Evolutionary conservation across 129 eudicot genomes (phyloP), one percentile per base, ranked within the genome.

Genomic region (Heracleum sosnowskyi): DNA sequence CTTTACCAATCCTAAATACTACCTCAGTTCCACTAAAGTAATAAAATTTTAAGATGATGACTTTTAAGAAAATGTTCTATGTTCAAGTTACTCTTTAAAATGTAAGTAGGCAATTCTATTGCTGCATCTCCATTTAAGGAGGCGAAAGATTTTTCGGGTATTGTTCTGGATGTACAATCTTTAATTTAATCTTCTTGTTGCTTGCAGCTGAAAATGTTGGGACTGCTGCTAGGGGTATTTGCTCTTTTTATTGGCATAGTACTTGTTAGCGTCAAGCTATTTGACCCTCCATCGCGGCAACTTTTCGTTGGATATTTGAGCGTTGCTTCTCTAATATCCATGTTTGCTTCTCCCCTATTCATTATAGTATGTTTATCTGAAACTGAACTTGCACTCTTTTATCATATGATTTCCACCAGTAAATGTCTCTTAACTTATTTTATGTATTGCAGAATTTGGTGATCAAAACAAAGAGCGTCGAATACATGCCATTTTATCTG

Each of bases 401-500:
- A 11, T n/a, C 45, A 42, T 24, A 10, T 40, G 47, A 13, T 77
- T 26, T 62, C 15, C 37, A 17, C 35, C 40, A 64, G 28, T 37
- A 10, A 49, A 26, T 53, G 9, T 76, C 45, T 24, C 39, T 63
- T 9, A 55, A 55, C 1, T 4, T 40, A 22, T 3, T 22, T 57
- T 22, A 36, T 18, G 20, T 44, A 17, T 6, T 79, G 83, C 91
- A 88, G 91, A 85, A 88, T 78, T 46, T 85, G 89, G 91, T 88
- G 83, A 88, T 88, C 45, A 82, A 76, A 72, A 88, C 91, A 68
- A 82, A 76, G 77, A 88, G 91, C 39, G 89, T 85, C 3, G 91
- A 88, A 31, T 88, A 82, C 91, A 88, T 88, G 91, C 91, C 91
- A n/a, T 88, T 85, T 76, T 88, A 88, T 80, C 87, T 88, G 16